Evolutionary conservation across 768 basidiomycete species (phyloP).

Genomic region (Pulveroboletus sp.): DNA sequence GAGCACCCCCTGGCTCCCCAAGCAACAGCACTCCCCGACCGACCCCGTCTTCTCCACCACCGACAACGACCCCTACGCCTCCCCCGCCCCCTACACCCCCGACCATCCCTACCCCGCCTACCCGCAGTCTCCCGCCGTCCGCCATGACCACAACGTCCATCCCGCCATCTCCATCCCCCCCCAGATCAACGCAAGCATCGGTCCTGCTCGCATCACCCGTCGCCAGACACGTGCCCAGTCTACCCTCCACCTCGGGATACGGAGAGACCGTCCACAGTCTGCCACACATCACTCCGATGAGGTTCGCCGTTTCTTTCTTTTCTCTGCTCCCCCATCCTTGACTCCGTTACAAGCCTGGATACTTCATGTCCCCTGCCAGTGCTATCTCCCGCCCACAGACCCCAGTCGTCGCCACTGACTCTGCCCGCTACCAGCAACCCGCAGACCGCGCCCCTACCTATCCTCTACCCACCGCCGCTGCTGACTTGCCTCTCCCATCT

Average conservation of each 20-base stretch:
- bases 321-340: neutral
- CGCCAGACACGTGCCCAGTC: constrained; percentile 38
- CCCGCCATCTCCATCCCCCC: constrained; percentile 27
- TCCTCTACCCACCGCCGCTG: constrained; percentile 12
- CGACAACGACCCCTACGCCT: constrained; percentile 34
- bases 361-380: constrained; percentile 34
- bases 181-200: constrained; percentile 49
- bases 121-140: constrained; percentile 28
- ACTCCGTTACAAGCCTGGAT: constrained; percentile 25
- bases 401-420: constrained; percentile 31
- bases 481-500: constrained; percentile 32
- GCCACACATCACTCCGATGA: constrained; percentile 24
- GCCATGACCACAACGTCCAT: constrained; percentile 25
- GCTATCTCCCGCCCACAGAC: constrained; percentile 38
- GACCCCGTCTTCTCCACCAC: constrained; percentile 36
- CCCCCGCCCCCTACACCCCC: constrained; percentile 22
- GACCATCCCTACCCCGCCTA: constrained; percentile 27
- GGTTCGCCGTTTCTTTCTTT: constrained; percentile 11
- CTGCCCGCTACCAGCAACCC: constrained; percentile 27
- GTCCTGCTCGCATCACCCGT: constrained; percentile 47
- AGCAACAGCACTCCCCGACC: constrained; percentile 10
- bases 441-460: constrained; percentile 33
- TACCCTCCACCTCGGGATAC: constrained; percentile 30
- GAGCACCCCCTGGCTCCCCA: constrained; percentile 27
- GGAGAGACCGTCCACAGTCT: constrained; percentile 26